These are phyloP conservation scores for Phyllosticta capitalensis DNA, from an alignment of 2,329 filamentous ascomycete genomes.

Conservation along the genomic window DNA sequence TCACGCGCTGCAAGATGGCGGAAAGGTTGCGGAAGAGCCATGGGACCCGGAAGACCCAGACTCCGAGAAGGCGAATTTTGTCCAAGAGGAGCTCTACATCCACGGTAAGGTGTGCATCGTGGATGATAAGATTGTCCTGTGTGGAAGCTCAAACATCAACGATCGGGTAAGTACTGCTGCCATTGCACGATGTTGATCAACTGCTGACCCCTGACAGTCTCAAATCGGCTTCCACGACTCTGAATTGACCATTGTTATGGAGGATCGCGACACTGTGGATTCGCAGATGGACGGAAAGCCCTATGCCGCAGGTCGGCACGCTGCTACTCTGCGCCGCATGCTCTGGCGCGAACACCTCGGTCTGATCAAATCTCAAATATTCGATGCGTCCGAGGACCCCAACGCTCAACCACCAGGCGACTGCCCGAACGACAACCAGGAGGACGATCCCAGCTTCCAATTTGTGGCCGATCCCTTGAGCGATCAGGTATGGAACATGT, in stretches of 20 bases:
- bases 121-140: constrained; percentile 77
- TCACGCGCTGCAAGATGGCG: constrained; percentile 67
- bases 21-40: constrained; percentile 55
- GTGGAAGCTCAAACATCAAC: constrained; percentile 84
- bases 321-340: constrained; percentile 67
- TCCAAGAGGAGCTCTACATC: constrained; percentile 93
- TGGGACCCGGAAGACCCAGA: constrained; percentile 67
- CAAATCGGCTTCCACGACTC: constrained; percentile 85
- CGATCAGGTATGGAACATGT: constrained; percentile 51
- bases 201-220: constrained; percentile 33
- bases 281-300: constrained; percentile 70
- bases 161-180: constrained; percentile 49
- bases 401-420: constrained; percentile 70
- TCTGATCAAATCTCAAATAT: constrained; percentile 61
- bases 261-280: constrained; percentile 63
- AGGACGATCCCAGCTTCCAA: constrained; percentile 45
- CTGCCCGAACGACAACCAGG: constrained; percentile 63
- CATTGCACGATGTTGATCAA: not conserved
- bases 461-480: constrained; percentile 52
- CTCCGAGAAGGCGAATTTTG: constrained; percentile 75
- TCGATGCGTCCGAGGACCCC: constrained; percentile 54
- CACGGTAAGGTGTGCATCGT: constrained; percentile 86
- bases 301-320: constrained; percentile 72
- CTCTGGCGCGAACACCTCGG: constrained; percentile 90
- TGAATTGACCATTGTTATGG: constrained; percentile 82